Evolutionary conservation across 2,329 filamentous ascomycete species (phyloP).

Genomic region (Trichophyton simii): DNA sequence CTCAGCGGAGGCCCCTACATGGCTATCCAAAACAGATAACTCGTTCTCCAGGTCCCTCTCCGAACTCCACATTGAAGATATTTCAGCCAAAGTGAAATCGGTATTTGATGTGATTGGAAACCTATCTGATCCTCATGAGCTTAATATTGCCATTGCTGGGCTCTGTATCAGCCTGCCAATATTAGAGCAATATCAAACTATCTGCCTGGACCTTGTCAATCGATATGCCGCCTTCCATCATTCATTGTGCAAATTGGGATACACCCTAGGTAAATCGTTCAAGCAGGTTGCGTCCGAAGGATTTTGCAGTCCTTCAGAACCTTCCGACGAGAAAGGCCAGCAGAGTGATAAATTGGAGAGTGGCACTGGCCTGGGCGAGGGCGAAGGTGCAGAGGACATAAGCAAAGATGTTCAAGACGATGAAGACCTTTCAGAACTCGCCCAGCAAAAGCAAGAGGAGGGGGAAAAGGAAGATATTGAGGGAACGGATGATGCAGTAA

Average conservation of each 20-base stretch:
- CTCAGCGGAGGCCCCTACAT: conserved; percentile 49
- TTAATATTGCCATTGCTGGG: conserved; percentile 43
- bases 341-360: conserved; percentile 71
- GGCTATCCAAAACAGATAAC: conserved; percentile 48
- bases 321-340: conserved; percentile 56
- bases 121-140: conserved; percentile 31
- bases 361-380: conserved; percentile 87
- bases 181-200: conserved; percentile 56
- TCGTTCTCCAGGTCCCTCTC: conserved; percentile 43
- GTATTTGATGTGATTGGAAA: conserved; percentile 36
- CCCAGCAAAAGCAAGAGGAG: conserved; percentile 59
- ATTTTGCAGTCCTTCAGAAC: conserved; percentile 82
- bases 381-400: conserved; percentile 90
- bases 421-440: conserved; percentile 82
- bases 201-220: conserved; percentile 46
- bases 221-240: conserved; percentile 54
- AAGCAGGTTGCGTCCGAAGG: conserved; percentile 68
- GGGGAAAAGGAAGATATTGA: conserved; percentile 31
- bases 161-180: conserved; percentile 56
- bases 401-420: conserved; percentile 93
- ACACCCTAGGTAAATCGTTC: conserved; percentile 64
- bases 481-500: conserved; percentile 35
- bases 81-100: conserved; percentile 36
- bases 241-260: conserved; percentile 59
- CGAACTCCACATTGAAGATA: conserved; percentile 46